Conservation (phyloP, 805 yeast genomes). For the Jamesozyma spencerorum region DNA sequence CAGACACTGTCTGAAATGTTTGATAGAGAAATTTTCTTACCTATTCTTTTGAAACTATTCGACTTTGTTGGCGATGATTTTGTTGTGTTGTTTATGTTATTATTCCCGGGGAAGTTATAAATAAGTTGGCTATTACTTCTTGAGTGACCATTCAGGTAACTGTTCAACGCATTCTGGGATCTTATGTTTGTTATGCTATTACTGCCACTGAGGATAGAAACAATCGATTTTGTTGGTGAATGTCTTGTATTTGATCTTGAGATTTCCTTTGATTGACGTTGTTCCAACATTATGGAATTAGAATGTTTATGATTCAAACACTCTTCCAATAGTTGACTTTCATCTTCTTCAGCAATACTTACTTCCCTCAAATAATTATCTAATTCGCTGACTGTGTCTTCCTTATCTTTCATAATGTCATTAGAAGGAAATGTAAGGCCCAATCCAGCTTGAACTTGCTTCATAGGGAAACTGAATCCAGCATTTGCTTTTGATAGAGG, state of each 20-base stretch:
- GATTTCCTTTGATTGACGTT: conserved; percentile 10
- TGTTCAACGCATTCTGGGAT: conserved; percentile 9
- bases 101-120: not conserved
- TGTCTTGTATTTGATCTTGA: conserved; percentile 16
- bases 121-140: conserved; percentile 19
- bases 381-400: conserved; percentile 24
- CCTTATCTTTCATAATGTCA: not conserved
- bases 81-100: conserved; percentile 6
- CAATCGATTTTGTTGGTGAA: conserved; percentile 29
- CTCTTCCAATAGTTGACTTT: conserved; percentile 15
- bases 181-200: conserved; percentile 13
- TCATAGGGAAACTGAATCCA: conserved; percentile 17
- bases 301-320: conserved; percentile 20
- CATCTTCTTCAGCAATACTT: conserved; percentile 8
- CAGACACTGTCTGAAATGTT: conserved; percentile 20
- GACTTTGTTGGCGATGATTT: conserved; percentile 26
- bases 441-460: conserved; percentile 1
- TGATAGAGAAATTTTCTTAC: conserved; percentile 26
- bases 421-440: not conserved
- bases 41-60: conserved; percentile 20
- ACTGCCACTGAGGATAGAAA: conserved; percentile 21
- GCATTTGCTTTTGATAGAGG: conserved; percentile 6
- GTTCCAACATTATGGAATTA: conserved; percentile 10
- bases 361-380: conserved; percentile 21
- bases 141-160: conserved; percentile 9